Conservation (phyloP, 805 yeast species). For the Maudiozyma pseudohumilis region DNA sequence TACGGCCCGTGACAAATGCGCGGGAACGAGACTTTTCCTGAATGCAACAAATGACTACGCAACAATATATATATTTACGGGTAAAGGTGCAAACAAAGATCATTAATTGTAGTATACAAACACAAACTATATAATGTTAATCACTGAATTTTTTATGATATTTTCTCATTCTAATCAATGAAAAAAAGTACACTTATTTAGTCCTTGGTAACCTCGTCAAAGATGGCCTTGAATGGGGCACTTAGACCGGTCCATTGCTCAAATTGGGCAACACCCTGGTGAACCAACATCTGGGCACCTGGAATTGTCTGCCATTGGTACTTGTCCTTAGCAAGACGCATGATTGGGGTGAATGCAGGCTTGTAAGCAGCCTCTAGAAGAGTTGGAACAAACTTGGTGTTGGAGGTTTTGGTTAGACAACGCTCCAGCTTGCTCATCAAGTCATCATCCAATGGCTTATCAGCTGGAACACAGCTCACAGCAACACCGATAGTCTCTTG, state of each 20-base stretch:
- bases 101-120: too few species aligned
- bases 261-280: conserved; percentile 89
- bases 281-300: conserved; percentile 85
- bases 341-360: conserved; percentile 77
- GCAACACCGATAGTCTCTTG: conserved; percentile 43
- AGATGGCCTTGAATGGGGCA: conserved; percentile 55
- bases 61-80: too few species aligned
- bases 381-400: conserved; percentile 38
- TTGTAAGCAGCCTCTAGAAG: conserved; percentile 92
- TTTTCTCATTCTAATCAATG: too few species aligned
- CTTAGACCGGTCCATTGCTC: conserved; percentile 57
- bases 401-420: conserved; percentile 35
- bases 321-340: conserved; percentile 59
- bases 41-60: too few species aligned
- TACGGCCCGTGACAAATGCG: too few species aligned
- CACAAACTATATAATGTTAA: too few species aligned
- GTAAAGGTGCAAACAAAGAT: too few species aligned
- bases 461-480: conserved; percentile 80
- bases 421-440: conserved; percentile 41
- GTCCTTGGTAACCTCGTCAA: conserved; percentile 43
- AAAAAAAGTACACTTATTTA: too few species aligned
- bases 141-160: too few species aligned
- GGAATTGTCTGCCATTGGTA: conserved; percentile 74
- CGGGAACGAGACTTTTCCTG: too few species aligned
- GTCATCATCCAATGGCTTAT: conserved; percentile 49